Percentiles rank a stretch among this genome's conserved stretches.
phyloP scores from a whole-genome alignment of 495 filamentous ascomycete species.

The Delitschia confertaspora region DNA sequence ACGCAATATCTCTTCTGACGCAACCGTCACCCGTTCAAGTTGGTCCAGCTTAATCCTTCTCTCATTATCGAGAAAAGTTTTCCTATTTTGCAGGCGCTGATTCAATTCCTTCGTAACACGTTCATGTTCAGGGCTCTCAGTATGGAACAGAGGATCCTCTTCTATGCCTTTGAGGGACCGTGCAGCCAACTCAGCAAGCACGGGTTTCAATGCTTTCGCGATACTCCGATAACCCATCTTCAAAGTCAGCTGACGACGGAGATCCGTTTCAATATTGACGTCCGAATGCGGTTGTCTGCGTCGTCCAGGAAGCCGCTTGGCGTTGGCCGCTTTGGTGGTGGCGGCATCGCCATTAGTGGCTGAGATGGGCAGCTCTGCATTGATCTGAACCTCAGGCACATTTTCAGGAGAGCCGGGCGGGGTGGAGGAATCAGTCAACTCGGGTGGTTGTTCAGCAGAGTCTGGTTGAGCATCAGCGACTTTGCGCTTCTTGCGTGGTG shows the following conservation, averaged over 20 bases:
- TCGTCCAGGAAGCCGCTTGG: conserved; percentile 33
- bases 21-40: conserved; percentile 9
- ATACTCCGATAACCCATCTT: conserved; percentile 33
- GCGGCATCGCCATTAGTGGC: conserved; percentile 18
- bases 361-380: conserved; percentile 15
- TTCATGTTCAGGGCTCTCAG: conserved; percentile 26
- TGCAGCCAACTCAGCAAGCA: conserved; percentile 33
- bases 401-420: conserved; percentile 19
- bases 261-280: conserved; percentile 31
- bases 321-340: conserved; percentile 17
- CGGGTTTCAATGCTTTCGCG: conserved; percentile 31
- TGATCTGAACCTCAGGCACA: conserved; percentile 13
- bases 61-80: conserved; percentile 15
- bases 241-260: conserved; percentile 34
- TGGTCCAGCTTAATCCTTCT: conserved; percentile 8
- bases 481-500: conserved; percentile 19
- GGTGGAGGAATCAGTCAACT: conserved; percentile 21
- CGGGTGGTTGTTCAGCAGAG: conserved; percentile 15
- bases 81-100: conserved; percentile 17
- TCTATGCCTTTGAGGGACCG: conserved; percentile 29
- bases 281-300: conserved; percentile 32
- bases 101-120: conserved; percentile 24
- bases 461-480: conserved; percentile 2
- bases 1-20: conserved; percentile 12
- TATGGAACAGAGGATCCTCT: conserved; percentile 26